Evolutionary conservation across 352 stramenopile genomes (phyloP), one percentile per base, ranked within the genome.

Genomic region (Pythium sukuiense): DNA sequence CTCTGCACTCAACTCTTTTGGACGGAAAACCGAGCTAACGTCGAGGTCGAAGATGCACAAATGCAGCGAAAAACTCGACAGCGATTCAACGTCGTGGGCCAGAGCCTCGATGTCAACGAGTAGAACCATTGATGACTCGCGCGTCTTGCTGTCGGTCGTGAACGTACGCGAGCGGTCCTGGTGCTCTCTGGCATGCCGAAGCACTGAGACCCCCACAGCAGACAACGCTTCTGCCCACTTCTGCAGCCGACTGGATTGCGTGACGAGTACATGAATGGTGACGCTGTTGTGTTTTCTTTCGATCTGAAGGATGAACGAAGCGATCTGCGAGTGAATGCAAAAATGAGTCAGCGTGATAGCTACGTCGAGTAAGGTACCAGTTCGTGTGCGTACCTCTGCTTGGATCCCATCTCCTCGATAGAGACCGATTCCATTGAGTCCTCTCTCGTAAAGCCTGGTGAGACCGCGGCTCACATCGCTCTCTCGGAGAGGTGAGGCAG

Each of bases 41-140:
- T 64, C n/a, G 56, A 65, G 69, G 54, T 90, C 82, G 60, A 88
- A 73, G 14, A 70, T 57, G 39, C 63, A 70, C 6, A 70, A 11
- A 43, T 70, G 63, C 6, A 65, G 24, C 30, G 63, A 49, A 35
- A 56, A 45, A 16, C 50, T 26, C 13, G 63, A 30, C 11, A 70
- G 26, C 16, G 32, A 24, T 14, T n/a, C n/a, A 50, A 57, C 6
- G 24, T 65, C 26, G 32, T 57, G 3, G 26, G 30, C 49, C 20
- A 65, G 50, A 13, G 30, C 52, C 12, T 58, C 39, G 5, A 41
- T 50, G 3, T 18, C 37, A 29, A 33, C 59, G 7, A 70, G 24
- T n/a, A 70, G 37, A 13, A 70, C 63, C 16, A 27, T 52, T 14
- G 63, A 43, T 1, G 24, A 26, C 26, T 49, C 3, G 3, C 45